Base-by-base conservation (phyloP, 768 basidiomycete species). In the Arthromyces matolae region DNA sequence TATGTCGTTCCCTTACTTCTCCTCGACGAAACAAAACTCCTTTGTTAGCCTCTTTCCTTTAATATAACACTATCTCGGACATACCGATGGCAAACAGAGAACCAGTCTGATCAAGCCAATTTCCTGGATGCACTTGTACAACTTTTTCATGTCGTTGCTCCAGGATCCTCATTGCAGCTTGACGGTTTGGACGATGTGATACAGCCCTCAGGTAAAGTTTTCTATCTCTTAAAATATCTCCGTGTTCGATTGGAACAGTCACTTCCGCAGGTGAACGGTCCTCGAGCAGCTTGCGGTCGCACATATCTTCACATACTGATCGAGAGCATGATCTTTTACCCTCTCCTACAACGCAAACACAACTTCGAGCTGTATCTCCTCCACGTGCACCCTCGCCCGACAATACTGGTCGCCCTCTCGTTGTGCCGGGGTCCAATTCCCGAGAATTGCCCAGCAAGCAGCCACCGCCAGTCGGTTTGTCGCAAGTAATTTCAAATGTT, bases 1-100 rank as follows among this genome's bases (percentile, higher is more conserved):
- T 95, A 64, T 60, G 84, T 71, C 16, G 22, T 38, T 54, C 57
- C 33, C 42, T 51, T 34, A 50, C 43, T 16, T 36, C 8, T 34
- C 13, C 16, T 40, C 41, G 27, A 24, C 22, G 12, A 37, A 33
- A 50, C 12, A 32, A 49, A 2, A 44, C 60, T 7, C 31, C 40
- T 52, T 27, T 22, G 44, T 23, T 54, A 90, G 89, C 72, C 84
- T 16, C 59, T 71, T 19, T 69, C 74, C 16, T 88, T 95, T 67
- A 88, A 85, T 58, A 74, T 97, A 51, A 92, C 89, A 1, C 77
- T 98, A 43, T 83, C 87, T n/a, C 79, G 90, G 63, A 84, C 90
- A 20, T 97, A 98, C 69, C 77, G 72, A 63, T 98, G 94, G 93
- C 78, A 85, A 61, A 89, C 92, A 0, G 93, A 95, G 58, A 78